phyloP scores from a whole-genome alignment of 1,139 yeast genomes.

The Blastobotrys arbuscula region DNA sequence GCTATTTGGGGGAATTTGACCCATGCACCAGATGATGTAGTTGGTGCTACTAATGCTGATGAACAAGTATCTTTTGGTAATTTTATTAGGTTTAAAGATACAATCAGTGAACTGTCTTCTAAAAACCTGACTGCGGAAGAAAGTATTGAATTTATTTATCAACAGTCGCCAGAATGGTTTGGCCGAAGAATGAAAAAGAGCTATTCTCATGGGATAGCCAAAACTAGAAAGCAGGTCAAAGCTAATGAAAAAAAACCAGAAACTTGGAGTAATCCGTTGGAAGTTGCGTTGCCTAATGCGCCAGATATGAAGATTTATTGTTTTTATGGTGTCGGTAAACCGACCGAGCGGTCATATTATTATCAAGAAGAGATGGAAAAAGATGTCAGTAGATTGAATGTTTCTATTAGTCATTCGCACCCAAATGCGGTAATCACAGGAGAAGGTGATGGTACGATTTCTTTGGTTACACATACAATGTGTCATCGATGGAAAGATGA shows the following conservation, averaged over 20 bases:
- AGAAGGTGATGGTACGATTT: slow-evolving; percentile 96
- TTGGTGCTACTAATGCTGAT: slow-evolving; percentile 35
- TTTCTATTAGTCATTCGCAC: slow-evolving; percentile 56
- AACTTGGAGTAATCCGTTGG: slow-evolving; percentile 92
- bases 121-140: slow-evolving; percentile 59
- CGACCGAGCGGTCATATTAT: slow-evolving; percentile 87
- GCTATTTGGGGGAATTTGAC: slow-evolving; percentile 71
- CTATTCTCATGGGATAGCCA: slow-evolving; percentile 76
- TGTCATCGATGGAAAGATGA: slow-evolving; percentile 82
- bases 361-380: slow-evolving; percentile 60
- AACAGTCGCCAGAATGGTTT: slow-evolving; percentile 74
- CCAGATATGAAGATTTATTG: slow-evolving; percentile 88
- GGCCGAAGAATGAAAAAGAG: slow-evolving; percentile 55
- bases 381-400: slow-evolving; percentile 46
- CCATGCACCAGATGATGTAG: slow-evolving; percentile 48
- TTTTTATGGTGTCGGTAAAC: slow-evolving; percentile 92
- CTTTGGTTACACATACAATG: slow-evolving; percentile 73
- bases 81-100: slow-evolving; percentile 60
- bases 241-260: slow-evolving; percentile 61
- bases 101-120: slow-evolving; percentile 39
- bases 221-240: slow-evolving; percentile 50
- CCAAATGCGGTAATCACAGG: slow-evolving; percentile 69
- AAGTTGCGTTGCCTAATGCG: slow-evolving; percentile 84
- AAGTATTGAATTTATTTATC: slow-evolving; percentile 59
- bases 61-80: slow-evolving; percentile 55